phyloP scores from a whole-genome alignment of 768 basidiomycete genomes.

The Mrakia gelida region DNA sequence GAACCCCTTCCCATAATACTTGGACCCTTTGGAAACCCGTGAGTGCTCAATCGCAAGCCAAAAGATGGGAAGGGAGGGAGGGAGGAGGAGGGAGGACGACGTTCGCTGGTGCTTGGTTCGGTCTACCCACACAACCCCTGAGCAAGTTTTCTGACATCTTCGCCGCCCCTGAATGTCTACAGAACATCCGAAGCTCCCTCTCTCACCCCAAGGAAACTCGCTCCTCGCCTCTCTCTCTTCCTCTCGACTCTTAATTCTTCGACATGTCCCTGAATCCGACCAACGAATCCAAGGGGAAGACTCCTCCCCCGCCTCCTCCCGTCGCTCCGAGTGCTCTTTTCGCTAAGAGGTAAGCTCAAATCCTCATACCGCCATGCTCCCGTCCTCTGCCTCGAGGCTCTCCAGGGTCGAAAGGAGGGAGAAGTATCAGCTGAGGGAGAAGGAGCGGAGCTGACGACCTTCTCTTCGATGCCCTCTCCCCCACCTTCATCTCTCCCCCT shows the following conservation, averaged over 20 bases:
- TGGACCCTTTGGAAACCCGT: background rate
- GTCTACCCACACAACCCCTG: background rate
- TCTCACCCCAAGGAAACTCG: background rate
- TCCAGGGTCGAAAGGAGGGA: too few relatives aligned
- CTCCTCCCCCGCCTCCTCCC: conserved; percentile 23
- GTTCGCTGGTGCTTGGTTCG: background rate
- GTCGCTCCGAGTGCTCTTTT: conserved; percentile 13
- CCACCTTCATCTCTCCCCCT: conserved; percentile 31
- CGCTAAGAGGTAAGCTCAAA: conserved; percentile 9
- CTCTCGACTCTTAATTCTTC: background rate
- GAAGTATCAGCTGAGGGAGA: background rate
- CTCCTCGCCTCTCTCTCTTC: background rate
- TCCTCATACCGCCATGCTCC: background rate
- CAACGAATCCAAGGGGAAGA: conserved; percentile 9
- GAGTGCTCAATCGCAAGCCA: background rate
- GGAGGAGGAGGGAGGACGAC: background rate
- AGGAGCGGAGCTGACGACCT: conserved; percentile 1
- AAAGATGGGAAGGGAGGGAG: background rate
- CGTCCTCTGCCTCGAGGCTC: too few relatives aligned
- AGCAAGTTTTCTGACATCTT: background rate
- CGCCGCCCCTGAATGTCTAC: too few relatives aligned
- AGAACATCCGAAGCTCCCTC: background rate
- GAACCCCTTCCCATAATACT: background rate
- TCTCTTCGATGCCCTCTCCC: conserved; percentile 9
- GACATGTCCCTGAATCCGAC: conserved; percentile 11